Base-by-base conservation (phyloP, 257 asterid species). In the Nicotiana paniculata region DNA sequence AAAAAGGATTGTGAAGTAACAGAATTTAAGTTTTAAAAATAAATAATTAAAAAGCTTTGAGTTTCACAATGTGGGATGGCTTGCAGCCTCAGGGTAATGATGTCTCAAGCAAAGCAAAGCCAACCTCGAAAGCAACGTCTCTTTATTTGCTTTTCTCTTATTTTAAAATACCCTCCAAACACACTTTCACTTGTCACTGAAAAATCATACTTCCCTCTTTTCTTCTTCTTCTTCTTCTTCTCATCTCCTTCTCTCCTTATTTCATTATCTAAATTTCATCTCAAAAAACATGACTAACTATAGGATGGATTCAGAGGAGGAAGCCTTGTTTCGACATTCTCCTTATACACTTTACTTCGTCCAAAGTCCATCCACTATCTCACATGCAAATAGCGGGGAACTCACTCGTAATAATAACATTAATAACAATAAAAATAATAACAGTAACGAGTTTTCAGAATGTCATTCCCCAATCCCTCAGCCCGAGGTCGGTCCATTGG, bases 311-410 rank as follows among this genome's bases (percentile, higher is more conserved):
- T 84, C 84, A 13, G 97, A 91, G 75, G 98, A 91, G 33, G 98
- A 93, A 85, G 90, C 97, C 0, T 69, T 91, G 35, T 92, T 88
- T 85, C 90, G 91, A 5, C 82, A 92, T 57, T 90, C 87, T 83
- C 91, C 92, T 6, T 90, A 87, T 72, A 82, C 93, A 2, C 68
- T 88, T 5, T 93, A 92, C 89, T 93, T 87, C 62, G 96, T 92
- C 7, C 94, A 91, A 24, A 92, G 97, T 89, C 98, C 97, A 2
- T 90, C 95, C 1, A 84, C 89, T 58, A 18, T 85, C 58, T 89
- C 93, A 51, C 89, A 90, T 84, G 90, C 86, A 81, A 87, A 85
- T 86, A 84, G 82, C 13, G 75, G 77, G 1, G 88, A 84, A 6
- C 43, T 77, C 3, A 58, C 15, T 26, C 82, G 37, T 0, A 3